Percentiles rank a stretch among this genome's conserved stretches.
phyloP scores from a whole-genome alignment of 140 eudicot genomes.

The Eryngium alpinum region DNA sequence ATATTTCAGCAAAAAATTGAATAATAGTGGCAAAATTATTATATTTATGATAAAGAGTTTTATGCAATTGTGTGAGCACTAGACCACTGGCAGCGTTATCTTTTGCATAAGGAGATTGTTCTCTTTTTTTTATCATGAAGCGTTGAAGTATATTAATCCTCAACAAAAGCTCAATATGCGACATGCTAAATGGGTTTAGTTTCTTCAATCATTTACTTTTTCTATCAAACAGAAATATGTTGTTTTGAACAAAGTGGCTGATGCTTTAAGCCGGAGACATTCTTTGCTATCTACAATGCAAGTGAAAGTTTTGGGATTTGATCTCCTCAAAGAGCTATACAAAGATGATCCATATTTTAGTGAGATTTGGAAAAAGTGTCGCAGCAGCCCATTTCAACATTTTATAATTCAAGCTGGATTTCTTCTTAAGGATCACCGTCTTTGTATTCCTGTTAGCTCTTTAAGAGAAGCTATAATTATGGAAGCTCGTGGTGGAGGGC shows the following conservation, averaged over 20 bases:
- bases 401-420: not conserved
- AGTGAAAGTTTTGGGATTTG: constrained; percentile 8
- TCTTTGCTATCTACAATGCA: not conserved
- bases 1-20: constrained; percentile 21
- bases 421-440: not conserved
- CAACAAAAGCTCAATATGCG: not conserved
- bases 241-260: too few relatives aligned
- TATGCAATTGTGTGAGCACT: not conserved
- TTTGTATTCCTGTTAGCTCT: constrained; percentile 17
- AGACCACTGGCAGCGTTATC: too few relatives aligned
- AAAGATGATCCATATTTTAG: constrained; percentile 7
- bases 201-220: not conserved
- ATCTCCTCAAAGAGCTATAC: not conserved
- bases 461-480: too few relatives aligned
- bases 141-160: too few relatives aligned
- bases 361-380: not conserved
- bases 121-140: too few relatives aligned
- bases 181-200: constrained; percentile 2
- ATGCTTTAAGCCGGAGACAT: too few relatives aligned
- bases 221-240: too few relatives aligned
- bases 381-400: not conserved
- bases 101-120: too few relatives aligned
- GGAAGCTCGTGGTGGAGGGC: too few relatives aligned
- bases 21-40: not conserved
- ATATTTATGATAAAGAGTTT: constrained; percentile 22